Base-by-base conservation (phyloP, 1,284 basidiomycete species). In the Moesziomyces sp. region DNA sequence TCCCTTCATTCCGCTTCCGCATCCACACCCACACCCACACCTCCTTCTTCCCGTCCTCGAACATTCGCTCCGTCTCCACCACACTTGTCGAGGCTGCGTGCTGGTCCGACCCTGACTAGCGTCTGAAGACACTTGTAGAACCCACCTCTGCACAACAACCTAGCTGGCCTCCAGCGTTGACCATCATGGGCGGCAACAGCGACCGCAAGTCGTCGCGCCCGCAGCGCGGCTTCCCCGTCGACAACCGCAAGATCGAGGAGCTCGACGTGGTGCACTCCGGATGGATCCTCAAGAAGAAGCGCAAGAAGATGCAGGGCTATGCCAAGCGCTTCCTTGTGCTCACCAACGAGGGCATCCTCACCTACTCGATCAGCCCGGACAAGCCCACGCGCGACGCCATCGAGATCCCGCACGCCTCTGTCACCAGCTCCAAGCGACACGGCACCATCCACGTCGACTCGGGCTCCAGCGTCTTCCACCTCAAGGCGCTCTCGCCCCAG, bases 241-340 rank as follows among this genome's bases (percentile, higher is more conserved):
- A 56, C 46, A 69, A 63, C 18, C 63, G 62, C 38, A 61, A 55
- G 45, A 73, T 80, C 46, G 58, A 72, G 21, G 64, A 75, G 33
- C 70, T 78, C 23, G 68, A 77, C 16, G 63, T 82, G 35, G 59
- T 83, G 33, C 71, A 74, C 44, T 75, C 77, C 9, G 82, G 82
- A 61, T 83, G 81, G 81, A 81, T 83, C 23, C 69, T 83, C 48
- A 83, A 83, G 58, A 83, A 83, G 76, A 83, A 83, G 76, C 74
- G 81, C 52, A 83, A 83, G 72, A 83, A 81, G 66, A 83, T 83
- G 77, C 82, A 83, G 50, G 82, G 82, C 18, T 84, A 84, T 38
- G 82, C 82, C 53, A 83, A 82, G 59, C 77, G 82, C 40, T 84
- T 73, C 68, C 79, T 84, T 28, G 66, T 80, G 24, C 77, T 84